Evolutionary conservation across 768 basidiomycete species (phyloP).

Genomic region (Clavulina sp.): DNA sequence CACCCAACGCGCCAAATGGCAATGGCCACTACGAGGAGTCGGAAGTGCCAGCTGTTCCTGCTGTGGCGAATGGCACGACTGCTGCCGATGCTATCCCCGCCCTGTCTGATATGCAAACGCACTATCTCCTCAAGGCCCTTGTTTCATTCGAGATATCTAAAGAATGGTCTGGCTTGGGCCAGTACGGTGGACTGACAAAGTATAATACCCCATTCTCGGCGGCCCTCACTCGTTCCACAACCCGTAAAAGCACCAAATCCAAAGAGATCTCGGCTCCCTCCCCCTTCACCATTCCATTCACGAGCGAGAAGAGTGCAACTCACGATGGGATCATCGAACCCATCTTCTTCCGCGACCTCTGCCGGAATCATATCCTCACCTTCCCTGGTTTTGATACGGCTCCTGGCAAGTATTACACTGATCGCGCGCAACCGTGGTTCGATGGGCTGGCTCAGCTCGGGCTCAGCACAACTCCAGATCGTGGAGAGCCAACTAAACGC

Average conservation of each 20-base stretch:
- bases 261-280: neutral
- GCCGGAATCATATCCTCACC: neutral
- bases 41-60: too few relatives aligned
- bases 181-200: neutral
- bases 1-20: too few relatives aligned
- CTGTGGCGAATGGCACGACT: too few relatives aligned
- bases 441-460: neutral
- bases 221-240: too few relatives aligned
- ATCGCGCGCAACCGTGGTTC: neutral
- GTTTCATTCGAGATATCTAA: too few relatives aligned
- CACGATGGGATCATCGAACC: too few relatives aligned
- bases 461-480: neutral
- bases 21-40: too few relatives aligned
- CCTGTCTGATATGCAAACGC: neutral
- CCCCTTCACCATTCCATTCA: neutral
- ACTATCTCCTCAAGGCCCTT: neutral
- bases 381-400: too few relatives aligned
- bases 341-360: too few relatives aligned
- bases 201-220: neutral
- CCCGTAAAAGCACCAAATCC: neutral
- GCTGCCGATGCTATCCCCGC: too few relatives aligned
- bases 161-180: neutral
- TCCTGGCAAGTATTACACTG: neutral
- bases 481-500: neutral
- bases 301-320: too few relatives aligned